phyloP scores from a whole-genome alignment of 192 early-diverging fungal genomes.

The Coemansia sp. region DNA sequence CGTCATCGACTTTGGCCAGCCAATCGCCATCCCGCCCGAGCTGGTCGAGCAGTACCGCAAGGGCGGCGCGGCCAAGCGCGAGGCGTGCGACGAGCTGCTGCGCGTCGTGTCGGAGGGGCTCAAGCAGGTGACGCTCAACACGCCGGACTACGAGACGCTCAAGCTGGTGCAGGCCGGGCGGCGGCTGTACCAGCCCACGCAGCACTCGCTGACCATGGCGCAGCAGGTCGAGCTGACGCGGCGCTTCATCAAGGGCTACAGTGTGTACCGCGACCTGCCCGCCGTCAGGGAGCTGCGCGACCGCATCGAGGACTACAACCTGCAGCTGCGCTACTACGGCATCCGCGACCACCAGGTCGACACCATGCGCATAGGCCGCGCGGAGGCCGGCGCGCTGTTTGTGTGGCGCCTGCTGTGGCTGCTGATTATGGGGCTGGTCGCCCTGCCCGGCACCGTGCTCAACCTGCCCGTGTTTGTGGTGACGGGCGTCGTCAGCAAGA shows the following conservation, averaged over 20 bases:
- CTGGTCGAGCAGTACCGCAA: slow-evolving; percentile 81
- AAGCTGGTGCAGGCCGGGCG: slow-evolving; percentile 92
- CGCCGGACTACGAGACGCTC: slow-evolving; percentile 87
- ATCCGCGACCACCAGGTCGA: slow-evolving; percentile 96
- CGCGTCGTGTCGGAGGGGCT: slow-evolving; percentile 78
- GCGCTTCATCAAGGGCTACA: slow-evolving; percentile 85
- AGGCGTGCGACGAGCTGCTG: slow-evolving; percentile 81
- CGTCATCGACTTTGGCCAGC: slow-evolving; percentile 97
- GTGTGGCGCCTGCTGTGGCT: slow-evolving; percentile 72
- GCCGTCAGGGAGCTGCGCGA: slow-evolving; percentile 78
- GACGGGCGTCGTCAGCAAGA: slow-evolving; percentile 48
- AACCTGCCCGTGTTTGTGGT: slow-evolving; percentile 55
- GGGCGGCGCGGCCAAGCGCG: slow-evolving; percentile 83
- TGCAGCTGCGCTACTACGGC: slow-evolving; percentile 89
- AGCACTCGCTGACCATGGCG: slow-evolving; percentile 83
- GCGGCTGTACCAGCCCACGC: slow-evolving; percentile 86
- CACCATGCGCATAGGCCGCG: slow-evolving; percentile 69
- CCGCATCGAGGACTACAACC: slow-evolving; percentile 84
- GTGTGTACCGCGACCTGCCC: slow-evolving; percentile 79
- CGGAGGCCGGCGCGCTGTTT: slow-evolving; percentile 69
- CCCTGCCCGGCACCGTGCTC: slow-evolving; percentile 81
- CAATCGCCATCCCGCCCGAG: slow-evolving; percentile 77
- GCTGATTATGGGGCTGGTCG: slow-evolving; percentile 71
- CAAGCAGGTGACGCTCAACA: slow-evolving; percentile 90
- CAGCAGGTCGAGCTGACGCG: slow-evolving; percentile 90